phyloP scores from a whole-genome alignment of 805 yeast species.

The Candida michaelii region DNA sequence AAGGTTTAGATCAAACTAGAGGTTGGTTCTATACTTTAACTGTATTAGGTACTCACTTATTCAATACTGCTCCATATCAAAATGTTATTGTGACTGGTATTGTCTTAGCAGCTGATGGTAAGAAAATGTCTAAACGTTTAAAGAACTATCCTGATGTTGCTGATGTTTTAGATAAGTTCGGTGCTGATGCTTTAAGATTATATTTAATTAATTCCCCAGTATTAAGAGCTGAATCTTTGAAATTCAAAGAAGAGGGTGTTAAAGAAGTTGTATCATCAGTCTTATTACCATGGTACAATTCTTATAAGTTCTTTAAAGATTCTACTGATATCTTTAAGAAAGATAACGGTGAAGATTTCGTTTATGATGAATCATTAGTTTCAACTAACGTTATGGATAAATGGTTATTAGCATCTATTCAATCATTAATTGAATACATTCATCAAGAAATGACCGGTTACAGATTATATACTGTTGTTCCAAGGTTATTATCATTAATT shows the following conservation, averaged over 20 bases:
- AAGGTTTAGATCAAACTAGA: conserved; percentile 99
- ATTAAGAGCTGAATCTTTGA: conserved; percentile 91
- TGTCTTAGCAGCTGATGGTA: conserved; percentile 96
- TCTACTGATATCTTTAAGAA: conserved; percentile 85
- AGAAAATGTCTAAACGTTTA: conserved; percentile 97
- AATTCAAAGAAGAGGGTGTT: conserved; percentile 98
- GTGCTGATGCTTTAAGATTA: conserved; percentile 96
- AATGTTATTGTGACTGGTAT: conserved; percentile 96
- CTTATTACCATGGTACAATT: conserved; percentile 97
- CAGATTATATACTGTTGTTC: conserved; percentile 94
- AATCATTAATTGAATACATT: conserved; percentile 81
- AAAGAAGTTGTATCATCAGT: conserved; percentile 96
- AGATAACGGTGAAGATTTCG: conserved; percentile 66
- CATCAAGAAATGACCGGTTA: conserved; percentile 89
- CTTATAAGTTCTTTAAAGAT: conserved; percentile 94
- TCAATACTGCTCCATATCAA: conserved; percentile 88
- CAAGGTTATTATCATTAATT: conserved; percentile 81
- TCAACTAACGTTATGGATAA: conserved; percentile 94
- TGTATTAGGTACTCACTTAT: conserved; percentile 92
- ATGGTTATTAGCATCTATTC: conserved; percentile 97
- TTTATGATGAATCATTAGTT: conserved; percentile 60
- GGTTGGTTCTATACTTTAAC: conserved; percentile 99
- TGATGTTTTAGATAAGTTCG: conserved; percentile 77
- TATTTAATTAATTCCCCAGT: conserved; percentile 98
- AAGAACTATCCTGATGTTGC: conserved; percentile 97